phyloP scores from a whole-genome alignment of 139 green algal species.

The Monoraphidium neglectum region DNA sequence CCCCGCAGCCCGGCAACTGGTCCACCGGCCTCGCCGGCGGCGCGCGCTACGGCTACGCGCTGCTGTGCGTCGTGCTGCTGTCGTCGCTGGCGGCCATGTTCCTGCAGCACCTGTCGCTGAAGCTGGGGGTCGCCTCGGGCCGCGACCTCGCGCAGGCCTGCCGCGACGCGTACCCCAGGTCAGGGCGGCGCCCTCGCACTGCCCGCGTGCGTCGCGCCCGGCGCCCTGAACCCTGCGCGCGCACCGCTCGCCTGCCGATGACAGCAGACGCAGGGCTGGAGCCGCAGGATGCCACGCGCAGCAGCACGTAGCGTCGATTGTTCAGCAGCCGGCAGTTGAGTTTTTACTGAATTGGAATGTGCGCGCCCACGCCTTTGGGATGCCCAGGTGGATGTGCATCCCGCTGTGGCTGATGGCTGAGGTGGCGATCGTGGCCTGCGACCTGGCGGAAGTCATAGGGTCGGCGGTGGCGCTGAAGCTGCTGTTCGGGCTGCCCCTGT shows the following conservation, averaged over 20 bases:
- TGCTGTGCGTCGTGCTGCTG: slow-evolving; percentile 86
- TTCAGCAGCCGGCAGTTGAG: too few relatives aligned
- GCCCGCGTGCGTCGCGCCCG: background rate
- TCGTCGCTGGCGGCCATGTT: slow-evolving; percentile 73
- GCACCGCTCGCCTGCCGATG: background rate
- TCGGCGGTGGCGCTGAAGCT: slow-evolving; percentile 49
- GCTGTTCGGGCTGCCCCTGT: slow-evolving; percentile 49
- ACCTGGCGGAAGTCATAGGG: slow-evolving; percentile 64
- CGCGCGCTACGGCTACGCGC: slow-evolving; percentile 55
- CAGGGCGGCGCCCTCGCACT: background rate
- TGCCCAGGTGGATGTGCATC: slow-evolving; percentile 35
- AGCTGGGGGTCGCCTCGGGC: slow-evolving; percentile 81
- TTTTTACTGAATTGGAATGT: background rate
- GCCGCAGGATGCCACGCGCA: too few relatives aligned
- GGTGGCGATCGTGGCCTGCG: slow-evolving; percentile 64
- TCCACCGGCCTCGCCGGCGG: slow-evolving; percentile 86
- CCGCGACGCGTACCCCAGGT: slow-evolving; percentile 45
- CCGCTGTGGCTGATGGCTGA: slow-evolving; percentile 62
- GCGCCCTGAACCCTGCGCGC: too few relatives aligned
- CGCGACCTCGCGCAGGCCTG: slow-evolving; percentile 84
- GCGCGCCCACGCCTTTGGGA: background rate
- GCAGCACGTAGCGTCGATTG: background rate
- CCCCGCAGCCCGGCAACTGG: slow-evolving; percentile 83
- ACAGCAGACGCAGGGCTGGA: background rate
- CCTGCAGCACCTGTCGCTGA: slow-evolving; percentile 80